Evolutionary conservation across 352 stramenopile species (phyloP), one percentile per base, ranked within the genome.

Genomic region (Globisporangium echinulatum): DNA sequence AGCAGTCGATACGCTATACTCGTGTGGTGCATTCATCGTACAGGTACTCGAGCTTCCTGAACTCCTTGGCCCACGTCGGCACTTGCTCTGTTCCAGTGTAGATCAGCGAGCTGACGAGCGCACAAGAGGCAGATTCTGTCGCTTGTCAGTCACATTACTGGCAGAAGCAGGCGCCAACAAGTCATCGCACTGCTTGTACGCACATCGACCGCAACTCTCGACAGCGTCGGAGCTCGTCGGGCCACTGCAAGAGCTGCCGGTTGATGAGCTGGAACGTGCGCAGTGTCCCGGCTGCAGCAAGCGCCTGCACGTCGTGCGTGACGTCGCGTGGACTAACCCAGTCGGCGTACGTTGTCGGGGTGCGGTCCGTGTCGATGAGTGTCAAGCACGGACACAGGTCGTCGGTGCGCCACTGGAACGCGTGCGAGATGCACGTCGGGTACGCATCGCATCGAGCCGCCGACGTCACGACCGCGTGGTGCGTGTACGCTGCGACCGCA

Each of bases 161-260:
- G 8, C 46, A 47, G 0, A 7, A 53, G 3, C 3, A 54, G 19
- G 7, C n/a, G 8, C 1, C 5, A n/a, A n/a, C 8, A 19, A 46
- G 17, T 44, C 40, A 44, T 44, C 7, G 17, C 17, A 19, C 17
- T 19, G 17, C 17, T 19, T 44, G 40, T 11, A 57, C 39, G 47
- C 70, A 84, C 77, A 87, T 58, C 52, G 74, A 63, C 14, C 70
- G 66, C 6, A 87, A 63, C 0, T 72, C 54, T 4, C 7, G 25
- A 33, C 74, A 82, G 7, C 9, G n/a, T 9, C 49, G 55, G 17
- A 87, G 59, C 5, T 73, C 59, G 0, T 78, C 62, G 0, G 72
- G 72, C 39, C 66, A 58, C 2, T 52, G 39, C 0, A 36, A 42
- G 0, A 80, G 43, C 8, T 67, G 49, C 25, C 64, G 62, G 46